Evolutionary conservation across 1,284 basidiomycete species (phyloP).

Genomic region (Vanrija sp.): DNA sequence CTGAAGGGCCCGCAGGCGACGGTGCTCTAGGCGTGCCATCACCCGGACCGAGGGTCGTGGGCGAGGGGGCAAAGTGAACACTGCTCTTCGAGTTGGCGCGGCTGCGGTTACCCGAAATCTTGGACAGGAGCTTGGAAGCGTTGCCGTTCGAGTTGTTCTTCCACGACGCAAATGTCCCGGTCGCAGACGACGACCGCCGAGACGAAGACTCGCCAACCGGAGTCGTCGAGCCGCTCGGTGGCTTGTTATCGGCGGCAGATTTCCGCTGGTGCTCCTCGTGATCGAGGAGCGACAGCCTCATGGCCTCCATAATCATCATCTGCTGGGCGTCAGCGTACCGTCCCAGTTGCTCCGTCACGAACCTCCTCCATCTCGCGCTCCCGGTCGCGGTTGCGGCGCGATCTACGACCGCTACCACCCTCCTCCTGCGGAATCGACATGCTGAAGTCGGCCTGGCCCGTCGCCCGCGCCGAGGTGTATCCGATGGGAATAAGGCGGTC

Average conservation of each 20-base stretch:
- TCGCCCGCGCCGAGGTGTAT: conserved; percentile 59
- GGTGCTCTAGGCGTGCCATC: neutral
- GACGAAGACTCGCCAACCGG: conserved; percentile 4
- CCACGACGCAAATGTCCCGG: conserved; percentile 17
- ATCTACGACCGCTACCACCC: conserved; percentile 3
- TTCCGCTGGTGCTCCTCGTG: conserved; percentile 59
- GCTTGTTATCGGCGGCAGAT: conserved; percentile 22
- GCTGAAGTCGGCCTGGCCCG: conserved; percentile 45
- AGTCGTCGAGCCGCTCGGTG: conserved; percentile 1
- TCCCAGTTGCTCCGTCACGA: conserved; percentile 30
- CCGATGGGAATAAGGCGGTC: conserved; percentile 95
- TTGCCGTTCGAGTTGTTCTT: conserved; percentile 1
- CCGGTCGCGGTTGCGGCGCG: conserved; percentile 35
- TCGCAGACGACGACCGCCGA: conserved; percentile 14
- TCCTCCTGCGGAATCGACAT: conserved; percentile 30
- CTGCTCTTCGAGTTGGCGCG: conserved; percentile 20
- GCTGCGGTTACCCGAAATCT: conserved; percentile 23
- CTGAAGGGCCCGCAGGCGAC: neutral
- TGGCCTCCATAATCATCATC: conserved; percentile 99
- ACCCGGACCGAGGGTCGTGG: conserved; percentile 6
- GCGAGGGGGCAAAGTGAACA: conserved; percentile 19
- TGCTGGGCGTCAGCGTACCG: conserved; percentile 40
- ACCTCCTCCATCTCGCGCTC: conserved; percentile 85
- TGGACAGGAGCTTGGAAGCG: conserved; percentile 33
- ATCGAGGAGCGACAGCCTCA: conserved; percentile 89